These are phyloP conservation scores for Ciborinia camelliae DNA, from an alignment of 2,329 filamentous ascomycete species.

Conservation along the genomic window DNA sequence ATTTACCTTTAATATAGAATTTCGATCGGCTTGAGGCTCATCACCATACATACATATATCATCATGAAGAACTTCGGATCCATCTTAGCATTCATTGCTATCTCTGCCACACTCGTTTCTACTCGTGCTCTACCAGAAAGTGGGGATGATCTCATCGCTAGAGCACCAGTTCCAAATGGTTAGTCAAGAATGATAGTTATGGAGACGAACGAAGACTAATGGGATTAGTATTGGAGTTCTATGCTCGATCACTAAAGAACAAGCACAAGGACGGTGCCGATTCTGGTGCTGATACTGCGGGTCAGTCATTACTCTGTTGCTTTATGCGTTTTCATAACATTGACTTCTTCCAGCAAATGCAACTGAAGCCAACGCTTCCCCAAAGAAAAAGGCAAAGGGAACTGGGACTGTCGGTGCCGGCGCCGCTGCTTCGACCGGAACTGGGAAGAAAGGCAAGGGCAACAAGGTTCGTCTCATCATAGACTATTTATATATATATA, in stretches of 20 bases:
- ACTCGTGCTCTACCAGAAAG: conserved; percentile 32
- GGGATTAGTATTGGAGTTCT: conserved; percentile 24
- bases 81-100: conserved; percentile 40
- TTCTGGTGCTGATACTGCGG: neutral
- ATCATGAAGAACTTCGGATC: conserved; percentile 44
- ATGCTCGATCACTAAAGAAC: conserved; percentile 28
- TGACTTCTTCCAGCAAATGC: neutral
- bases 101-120: conserved; percentile 39
- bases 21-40: conserved; percentile 30
- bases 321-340: neutral
- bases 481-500: no score
- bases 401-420: neutral
- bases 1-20: conserved; percentile 28
- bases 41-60: conserved; percentile 21
- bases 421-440: conserved; percentile 12
- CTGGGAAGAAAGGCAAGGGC: conserved; percentile 12
- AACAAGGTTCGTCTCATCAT: neutral
- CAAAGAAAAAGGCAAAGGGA: neutral
- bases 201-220: conserved; percentile 6
- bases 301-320: neutral
- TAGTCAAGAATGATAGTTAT: neutral
- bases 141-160: conserved; percentile 24
- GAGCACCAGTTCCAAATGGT: conserved; percentile 27
- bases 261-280: neutral
- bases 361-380: neutral